Percentiles rank a stretch among this genome's conserved stretches.
Conservation (phyloP, 1,139 yeast genomes). For the Entelexis paramagnoliae region DNA sequence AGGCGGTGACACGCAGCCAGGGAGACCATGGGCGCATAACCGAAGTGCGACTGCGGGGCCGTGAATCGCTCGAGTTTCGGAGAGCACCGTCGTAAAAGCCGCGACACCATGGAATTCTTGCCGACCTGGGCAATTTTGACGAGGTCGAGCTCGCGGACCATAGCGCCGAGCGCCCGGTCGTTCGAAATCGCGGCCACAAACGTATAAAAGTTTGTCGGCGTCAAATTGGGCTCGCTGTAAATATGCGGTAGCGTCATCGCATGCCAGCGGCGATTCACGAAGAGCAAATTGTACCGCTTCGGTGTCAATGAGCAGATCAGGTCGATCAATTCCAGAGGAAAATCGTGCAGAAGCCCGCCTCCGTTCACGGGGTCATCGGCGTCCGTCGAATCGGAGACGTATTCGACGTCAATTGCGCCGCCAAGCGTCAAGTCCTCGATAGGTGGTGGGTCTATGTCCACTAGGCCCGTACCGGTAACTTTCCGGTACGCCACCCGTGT, state of each 20-base stretch:
- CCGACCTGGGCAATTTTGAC: slow-evolving; percentile 80
- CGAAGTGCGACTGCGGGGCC: slow-evolving; percentile 94
- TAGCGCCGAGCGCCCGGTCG: slow-evolving; percentile 28
- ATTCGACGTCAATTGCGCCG: not conserved
- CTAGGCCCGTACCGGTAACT: slow-evolving; percentile 50
- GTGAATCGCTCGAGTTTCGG: slow-evolving; percentile 52
- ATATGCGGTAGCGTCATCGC: slow-evolving; percentile 48
- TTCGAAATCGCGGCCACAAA: slow-evolving; percentile 59
- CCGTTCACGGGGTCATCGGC: not conserved
- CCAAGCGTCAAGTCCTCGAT: slow-evolving; percentile 8
- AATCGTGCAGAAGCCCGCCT: not conserved
- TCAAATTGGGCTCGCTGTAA: slow-evolving; percentile 52
- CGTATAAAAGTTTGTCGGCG: slow-evolving; percentile 53
- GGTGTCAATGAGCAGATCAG: slow-evolving; percentile 21
- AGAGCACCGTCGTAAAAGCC: slow-evolving; percentile 65
- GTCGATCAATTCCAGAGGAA: slow-evolving; percentile 26
- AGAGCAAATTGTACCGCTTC: slow-evolving; percentile 35
- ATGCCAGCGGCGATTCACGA: slow-evolving; percentile 56
- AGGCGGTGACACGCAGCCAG: slow-evolving; percentile 58
- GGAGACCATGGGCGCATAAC: slow-evolving; percentile 75
- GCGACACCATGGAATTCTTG: slow-evolving; percentile 83
- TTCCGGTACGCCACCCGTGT: slow-evolving; percentile 64
- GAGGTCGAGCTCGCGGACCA: slow-evolving; percentile 46
- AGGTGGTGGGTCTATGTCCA: slow-evolving; percentile 23
- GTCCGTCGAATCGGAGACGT: not conserved